Conservation (phyloP, 1,284 basidiomycete genomes). For the Puccinia coronata region DNA sequence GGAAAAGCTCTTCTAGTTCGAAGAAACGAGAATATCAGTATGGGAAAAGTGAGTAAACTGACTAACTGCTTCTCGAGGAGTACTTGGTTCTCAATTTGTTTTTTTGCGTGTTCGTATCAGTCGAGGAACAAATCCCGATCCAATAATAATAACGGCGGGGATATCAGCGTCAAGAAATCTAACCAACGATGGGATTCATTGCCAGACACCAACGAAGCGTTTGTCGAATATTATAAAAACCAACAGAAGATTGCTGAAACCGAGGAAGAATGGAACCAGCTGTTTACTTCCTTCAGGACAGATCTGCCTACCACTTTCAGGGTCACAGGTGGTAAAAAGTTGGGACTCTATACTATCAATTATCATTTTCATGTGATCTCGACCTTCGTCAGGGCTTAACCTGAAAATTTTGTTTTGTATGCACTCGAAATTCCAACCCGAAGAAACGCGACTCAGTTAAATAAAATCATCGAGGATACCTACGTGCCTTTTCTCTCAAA, state of each 20-base stretch:
- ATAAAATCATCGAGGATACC: slow-evolving; percentile 37
- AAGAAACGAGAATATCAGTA: neutral
- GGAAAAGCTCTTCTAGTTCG: neutral
- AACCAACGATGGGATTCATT: slow-evolving; percentile 44
- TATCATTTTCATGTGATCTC: neutral
- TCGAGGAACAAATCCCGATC: neutral
- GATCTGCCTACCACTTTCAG: slow-evolving; percentile 87
- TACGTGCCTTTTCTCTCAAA: slow-evolving; percentile 39
- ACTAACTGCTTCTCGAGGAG: neutral
- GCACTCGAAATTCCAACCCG: neutral
- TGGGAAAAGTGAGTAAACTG: slow-evolving; percentile 4
- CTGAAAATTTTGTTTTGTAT: slow-evolving; percentile 1
- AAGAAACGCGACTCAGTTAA: slow-evolving; percentile 32
- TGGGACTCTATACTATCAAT: slow-evolving; percentile 55
- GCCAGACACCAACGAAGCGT: slow-evolving; percentile 37
- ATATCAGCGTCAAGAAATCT: slow-evolving; percentile 45
- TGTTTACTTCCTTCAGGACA: slow-evolving; percentile 39
- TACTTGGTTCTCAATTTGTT: neutral
- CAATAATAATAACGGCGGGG: slow-evolving; percentile 10
- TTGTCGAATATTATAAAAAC: slow-evolving; percentile 46
- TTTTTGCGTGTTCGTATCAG: neutral
- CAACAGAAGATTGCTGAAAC: slow-evolving; percentile 37
- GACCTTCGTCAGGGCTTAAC: neutral
- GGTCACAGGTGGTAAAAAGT: slow-evolving; percentile 84
- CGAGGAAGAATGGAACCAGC: slow-evolving; percentile 46